Evolutionary conservation across 148 eudicot genomes (phyloP).

Genomic region (Oxyria digyna): DNA sequence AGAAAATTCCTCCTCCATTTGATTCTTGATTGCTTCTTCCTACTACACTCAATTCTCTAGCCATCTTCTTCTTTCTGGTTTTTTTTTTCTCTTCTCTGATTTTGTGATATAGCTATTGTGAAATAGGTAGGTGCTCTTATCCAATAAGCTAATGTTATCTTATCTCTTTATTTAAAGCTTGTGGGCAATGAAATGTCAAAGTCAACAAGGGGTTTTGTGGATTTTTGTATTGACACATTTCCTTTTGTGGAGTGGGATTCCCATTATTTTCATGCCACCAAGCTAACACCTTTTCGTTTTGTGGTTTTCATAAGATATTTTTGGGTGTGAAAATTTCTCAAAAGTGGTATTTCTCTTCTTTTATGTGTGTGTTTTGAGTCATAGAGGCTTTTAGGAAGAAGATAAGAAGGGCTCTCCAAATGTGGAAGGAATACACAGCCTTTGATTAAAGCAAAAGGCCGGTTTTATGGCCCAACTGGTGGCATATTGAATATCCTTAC

Average conservation of each 20-base stretch:
- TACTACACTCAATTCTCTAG: constrained; percentile 8
- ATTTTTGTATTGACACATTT: background rate
- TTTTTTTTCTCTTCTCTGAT: background rate
- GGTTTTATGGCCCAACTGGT: too few relatives aligned
- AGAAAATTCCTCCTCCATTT: constrained; percentile 10
- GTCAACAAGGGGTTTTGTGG: background rate
- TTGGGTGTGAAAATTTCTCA: background rate
- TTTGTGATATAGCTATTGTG: background rate
- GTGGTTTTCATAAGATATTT: background rate
- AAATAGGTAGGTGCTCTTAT: background rate
- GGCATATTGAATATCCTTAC: too few relatives aligned
- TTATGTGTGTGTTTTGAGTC: background rate
- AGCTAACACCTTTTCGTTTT: background rate
- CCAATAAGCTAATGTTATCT: background rate
- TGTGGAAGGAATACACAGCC: background rate
- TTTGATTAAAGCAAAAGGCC: background rate
- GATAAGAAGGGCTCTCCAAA: background rate
- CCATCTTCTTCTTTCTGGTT: constrained; percentile 1
- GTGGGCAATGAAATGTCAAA: background rate
- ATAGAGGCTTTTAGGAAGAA: background rate
- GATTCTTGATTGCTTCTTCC: constrained; percentile 11
- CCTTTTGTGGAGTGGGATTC: background rate
- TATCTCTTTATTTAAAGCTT: background rate
- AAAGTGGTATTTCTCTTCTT: background rate
- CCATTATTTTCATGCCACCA: background rate